Evolutionary conservation across 83 land plant genomes (phyloP), one percentile per base, ranked within the genome.

Genomic region (Larix sibirica): DNA sequence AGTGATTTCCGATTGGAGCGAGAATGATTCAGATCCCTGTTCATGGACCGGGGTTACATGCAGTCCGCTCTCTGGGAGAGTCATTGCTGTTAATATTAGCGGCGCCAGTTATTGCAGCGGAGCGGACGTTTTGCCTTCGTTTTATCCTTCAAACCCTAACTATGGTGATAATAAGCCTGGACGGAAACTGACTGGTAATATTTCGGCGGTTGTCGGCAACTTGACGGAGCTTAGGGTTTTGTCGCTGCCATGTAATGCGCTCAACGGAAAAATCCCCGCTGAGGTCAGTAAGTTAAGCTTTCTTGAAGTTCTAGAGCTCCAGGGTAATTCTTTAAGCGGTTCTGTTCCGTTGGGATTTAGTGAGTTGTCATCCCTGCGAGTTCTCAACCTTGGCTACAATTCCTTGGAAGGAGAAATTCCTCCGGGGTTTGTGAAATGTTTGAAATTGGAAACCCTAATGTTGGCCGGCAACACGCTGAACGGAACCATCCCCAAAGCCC

Each of bases 21-120:
- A n/a, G 12, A 36, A 23, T 31, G 54, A 67, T 44, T 8, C 16
- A 50, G 6, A 60, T 61, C 85, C 86, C 70, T 91, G 93, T 85
- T 4, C 18, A 13, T 91, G 93, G 93, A 81, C 8, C 23, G 93
- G 93, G 7, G 87, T 91, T 60, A 42, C 83, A 0, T 91, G 93
- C 31, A 69, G 82, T 24, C 17, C 38, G 17, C 10, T 4, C 38
- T 83, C 88, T 12, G 82, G 82, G 50, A 59, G 84, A n/a, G 91
- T 89, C 5, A 66, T 59, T 1, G 58, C 79, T 18, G 38, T 90
- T 31, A 82, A 77, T 61, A 65, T 81, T 18, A 63, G 73, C 71
- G 63, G 66, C 60, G 12, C 5, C 23, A 20, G 44, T 5, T 79
- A 79, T 38, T 79, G 58, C 62, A 54, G 58, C 58, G 58, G 58